A percentile compares a stretch with the other conserved stretches of the same genome.
These are phyloP conservation scores for Penicillium fuscoglaucum DNA, from an alignment of 2,329 filamentous ascomycete genomes.

Conservation along the genomic window DNA sequence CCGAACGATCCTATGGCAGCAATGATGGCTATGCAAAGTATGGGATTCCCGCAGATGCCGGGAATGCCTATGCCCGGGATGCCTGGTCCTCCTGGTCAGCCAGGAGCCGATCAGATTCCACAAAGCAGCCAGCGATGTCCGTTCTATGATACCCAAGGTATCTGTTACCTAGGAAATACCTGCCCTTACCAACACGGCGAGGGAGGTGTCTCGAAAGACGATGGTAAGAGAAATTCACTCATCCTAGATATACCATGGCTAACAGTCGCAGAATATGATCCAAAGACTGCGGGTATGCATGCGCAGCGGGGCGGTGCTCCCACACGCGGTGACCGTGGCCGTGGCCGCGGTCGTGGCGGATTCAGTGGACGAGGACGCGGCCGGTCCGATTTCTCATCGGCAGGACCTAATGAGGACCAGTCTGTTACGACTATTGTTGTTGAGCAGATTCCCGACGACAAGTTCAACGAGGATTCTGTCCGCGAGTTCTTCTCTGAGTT, in stretches of 20 bases:
- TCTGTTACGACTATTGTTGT: slow-evolving; percentile 59
- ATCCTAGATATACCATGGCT: slow-evolving; percentile 3
- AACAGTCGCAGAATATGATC: slow-evolving; percentile 53
- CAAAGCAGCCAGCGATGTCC: slow-evolving; percentile 48
- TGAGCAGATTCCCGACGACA: slow-evolving; percentile 61
- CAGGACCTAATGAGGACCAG: slow-evolving; percentile 54
- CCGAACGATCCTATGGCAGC: slow-evolving; percentile 57
- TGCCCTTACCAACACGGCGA: slow-evolving; percentile 60
- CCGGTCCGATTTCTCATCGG: slow-evolving; percentile 55
- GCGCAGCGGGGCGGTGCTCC: slow-evolving; percentile 26
- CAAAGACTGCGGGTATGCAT: slow-evolving; percentile 48
- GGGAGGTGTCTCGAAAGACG: slow-evolving; percentile 39
- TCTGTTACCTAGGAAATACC: slow-evolving; percentile 56
- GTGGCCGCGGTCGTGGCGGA: slow-evolving; percentile 47
- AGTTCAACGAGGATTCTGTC: slow-evolving; percentile 55
- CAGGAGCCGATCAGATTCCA: slow-evolving; percentile 29
- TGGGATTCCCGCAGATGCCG: slow-evolving; percentile 53
- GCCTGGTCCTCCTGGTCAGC: slow-evolving; percentile 29
- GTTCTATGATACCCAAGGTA: slow-evolving; percentile 61
- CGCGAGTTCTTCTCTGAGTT: slow-evolving; percentile 61
- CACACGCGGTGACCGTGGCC: slow-evolving; percentile 38
- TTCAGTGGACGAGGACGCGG: slow-evolving; percentile 41
- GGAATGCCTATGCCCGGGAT: slow-evolving; percentile 48
- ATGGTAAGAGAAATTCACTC: slow-evolving; percentile 30
- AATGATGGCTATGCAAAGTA: slow-evolving; percentile 54